Evolutionary conservation across 306 rosid genomes (phyloP), one percentile per base, ranked within the genome.

Genomic region (Pterocarpus macrocarpus): DNA sequence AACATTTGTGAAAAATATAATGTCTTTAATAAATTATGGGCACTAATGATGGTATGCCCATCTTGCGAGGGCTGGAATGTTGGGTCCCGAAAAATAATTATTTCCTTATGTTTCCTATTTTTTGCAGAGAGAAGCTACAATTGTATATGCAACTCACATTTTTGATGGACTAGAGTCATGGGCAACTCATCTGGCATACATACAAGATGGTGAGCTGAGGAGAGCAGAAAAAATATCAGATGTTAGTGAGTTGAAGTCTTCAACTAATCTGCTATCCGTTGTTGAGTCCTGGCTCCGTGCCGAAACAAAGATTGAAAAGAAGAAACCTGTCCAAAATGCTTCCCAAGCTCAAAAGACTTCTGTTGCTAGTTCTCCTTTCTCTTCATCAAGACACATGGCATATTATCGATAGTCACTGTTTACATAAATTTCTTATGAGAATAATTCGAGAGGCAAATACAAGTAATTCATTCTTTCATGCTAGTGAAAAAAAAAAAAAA

Each of bases 91-190:
- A 75, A 76, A 59, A 45, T 33, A 2, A 62, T 35, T 56, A 58
- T 22, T 22, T 22, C 28, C 28, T 22, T 22, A 22, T 76, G 87
- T 35, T 69, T 44, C 50, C 36, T 35, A 16, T 82, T 82, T 15
- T 72, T 64, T 64, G 64, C 66, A 95, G 99, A 90, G 99, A 77
- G 92, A 92, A 83, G 91, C 97, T 66, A 95, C 93, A 76, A 86
- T 95, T 79, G 98, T 93, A n/a, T 93, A 95, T 79, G 95, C 99
- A 82, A 93, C 99, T 34, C 99, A 95, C 83, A 93, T 93, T 47
- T 95, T 95, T 90, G 99, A 95, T 84, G 99, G 99, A 66, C 91
- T 93, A 76, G 99, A 93, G 89, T 88, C 96, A 66, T 95, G 99
- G 99, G 96, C 99, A 69, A 90, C 95, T 53, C 96, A 95, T 86